Conservation (phyloP, 2,329 filamentous ascomycete genomes). For the Epichloe gansuensis region DNA sequence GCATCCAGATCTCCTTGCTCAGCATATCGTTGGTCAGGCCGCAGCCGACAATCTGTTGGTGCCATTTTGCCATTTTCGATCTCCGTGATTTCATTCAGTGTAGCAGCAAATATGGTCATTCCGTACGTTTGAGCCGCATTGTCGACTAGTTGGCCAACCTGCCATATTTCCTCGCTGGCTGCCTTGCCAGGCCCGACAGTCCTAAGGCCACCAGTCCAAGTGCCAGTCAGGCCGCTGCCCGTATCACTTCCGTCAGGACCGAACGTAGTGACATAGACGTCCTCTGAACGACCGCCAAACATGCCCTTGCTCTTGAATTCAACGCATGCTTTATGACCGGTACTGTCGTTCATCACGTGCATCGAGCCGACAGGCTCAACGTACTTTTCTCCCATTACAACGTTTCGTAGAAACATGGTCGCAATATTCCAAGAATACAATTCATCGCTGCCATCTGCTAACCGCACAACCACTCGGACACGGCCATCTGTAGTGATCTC, state of each 20-base stretch:
- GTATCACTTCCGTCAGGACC: slow-evolving; percentile 52
- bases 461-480: slow-evolving; percentile 59
- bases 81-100: slow-evolving; percentile 74
- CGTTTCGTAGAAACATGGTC: slow-evolving; percentile 84
- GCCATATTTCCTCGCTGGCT: slow-evolving; percentile 62
- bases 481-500: slow-evolving; percentile 90
- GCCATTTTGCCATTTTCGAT: slow-evolving; percentile 66
- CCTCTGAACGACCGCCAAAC: slow-evolving; percentile 90
- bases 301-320: slow-evolving; percentile 93
- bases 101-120: slow-evolving; percentile 72
- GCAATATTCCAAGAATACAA: slow-evolving; percentile 80
- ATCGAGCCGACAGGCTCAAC: slow-evolving; percentile 88
- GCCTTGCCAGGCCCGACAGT: slow-evolving; percentile 50
- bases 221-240: slow-evolving; percentile 59
- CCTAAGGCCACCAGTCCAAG: slow-evolving; percentile 68
- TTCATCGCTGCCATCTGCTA: slow-evolving; percentile 57
- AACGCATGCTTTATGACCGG: slow-evolving; percentile 68
- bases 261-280: slow-evolving; percentile 66
- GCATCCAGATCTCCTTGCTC: slow-evolving; percentile 72
- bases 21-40: slow-evolving; percentile 76
- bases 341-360: slow-evolving; percentile 72
- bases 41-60: slow-evolving; percentile 67
- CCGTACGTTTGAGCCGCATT: slow-evolving; percentile 74
- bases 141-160: slow-evolving; percentile 62
- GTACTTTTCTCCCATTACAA: slow-evolving; percentile 97